These are phyloP conservation scores for Cicer bijugum DNA, from an alignment of 306 rosid species.

Conservation along the genomic window DNA sequence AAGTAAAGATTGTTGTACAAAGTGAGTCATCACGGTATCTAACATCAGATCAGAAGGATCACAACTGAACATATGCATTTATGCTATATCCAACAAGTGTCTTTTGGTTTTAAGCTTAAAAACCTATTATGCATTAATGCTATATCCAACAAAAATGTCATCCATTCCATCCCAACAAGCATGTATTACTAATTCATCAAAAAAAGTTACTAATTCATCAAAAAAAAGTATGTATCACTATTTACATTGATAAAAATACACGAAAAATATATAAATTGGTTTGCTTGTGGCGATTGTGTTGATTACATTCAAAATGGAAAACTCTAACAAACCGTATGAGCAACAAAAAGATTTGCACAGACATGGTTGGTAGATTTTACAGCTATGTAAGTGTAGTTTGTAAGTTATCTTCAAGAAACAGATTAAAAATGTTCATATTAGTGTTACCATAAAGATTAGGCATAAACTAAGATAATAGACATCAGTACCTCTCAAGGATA, in stretches of 20 bases:
- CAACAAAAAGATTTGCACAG: conserved; percentile 9
- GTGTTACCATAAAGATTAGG: conserved; percentile 1
- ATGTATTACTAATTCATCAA: neutral
- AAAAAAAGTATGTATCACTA: neutral
- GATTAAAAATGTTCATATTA: conserved; percentile 23
- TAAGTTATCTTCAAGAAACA: conserved; percentile 10
- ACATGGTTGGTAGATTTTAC: conserved; percentile 23
- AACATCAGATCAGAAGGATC: conserved; percentile 18
- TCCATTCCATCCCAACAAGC: neutral
- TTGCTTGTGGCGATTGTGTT: neutral
- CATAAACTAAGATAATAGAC: conserved; percentile 13
- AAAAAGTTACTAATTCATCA: too few species aligned
- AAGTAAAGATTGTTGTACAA: conserved; percentile 22
- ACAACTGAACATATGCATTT: neutral
- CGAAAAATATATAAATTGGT: neutral
- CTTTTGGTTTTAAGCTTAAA: conserved; percentile 23
- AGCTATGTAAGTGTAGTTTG: neutral
- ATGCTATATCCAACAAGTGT: neutral
- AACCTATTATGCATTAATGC: conserved; percentile 28
- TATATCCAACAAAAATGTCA: neutral
- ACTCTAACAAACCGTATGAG: neutral
- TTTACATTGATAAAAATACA: neutral
- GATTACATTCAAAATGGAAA: conserved; percentile 6
- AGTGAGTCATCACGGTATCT: conserved; percentile 30
- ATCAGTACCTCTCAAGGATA: conserved; percentile 80